Evolutionary conservation across 179 eudicot species (phyloP).

Genomic region (Corrigiola litoralis): DNA sequence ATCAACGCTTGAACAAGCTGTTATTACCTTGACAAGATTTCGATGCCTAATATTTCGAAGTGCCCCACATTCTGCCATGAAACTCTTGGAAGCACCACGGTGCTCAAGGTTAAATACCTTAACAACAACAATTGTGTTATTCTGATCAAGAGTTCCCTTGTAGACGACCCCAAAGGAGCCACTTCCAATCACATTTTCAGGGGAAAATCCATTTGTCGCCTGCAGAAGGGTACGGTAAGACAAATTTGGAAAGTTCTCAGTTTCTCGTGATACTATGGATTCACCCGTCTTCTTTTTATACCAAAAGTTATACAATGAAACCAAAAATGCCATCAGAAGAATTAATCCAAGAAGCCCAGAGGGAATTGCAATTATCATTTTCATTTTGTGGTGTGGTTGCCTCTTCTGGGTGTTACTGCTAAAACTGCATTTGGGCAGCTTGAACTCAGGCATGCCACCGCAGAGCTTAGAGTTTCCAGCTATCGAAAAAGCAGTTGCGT

Average conservation of each 20-base stretch:
- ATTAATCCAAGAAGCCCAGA: not conserved
- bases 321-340: not conserved
- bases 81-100: conserved; percentile 11
- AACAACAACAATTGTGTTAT: not conserved
- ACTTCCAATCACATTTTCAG: conserved; percentile 1
- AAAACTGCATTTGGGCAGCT: not conserved
- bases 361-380: not conserved
- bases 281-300: not conserved
- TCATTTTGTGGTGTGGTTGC: not conserved
- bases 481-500: not conserved
- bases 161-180: conserved; percentile 3
- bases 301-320: not conserved
- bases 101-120: conserved; percentile 12
- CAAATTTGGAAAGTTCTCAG: not conserved
- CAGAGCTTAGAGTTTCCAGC: conserved; percentile 14
- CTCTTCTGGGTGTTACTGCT: not conserved
- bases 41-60: conserved; percentile 16
- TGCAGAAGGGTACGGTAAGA: not conserved
- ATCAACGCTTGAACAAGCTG: conserved; percentile 17
- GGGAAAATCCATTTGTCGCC: conserved; percentile 21
- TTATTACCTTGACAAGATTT: conserved; percentile 19
- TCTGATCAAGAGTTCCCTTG: not conserved
- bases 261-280: not conserved
- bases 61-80: conserved; percentile 14
- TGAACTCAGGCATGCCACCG: conserved; percentile 4